Evolutionary conservation across 1,139 yeast genomes (phyloP), one percentile per base, ranked within the genome.

Genomic region (Pichia sp.): DNA sequence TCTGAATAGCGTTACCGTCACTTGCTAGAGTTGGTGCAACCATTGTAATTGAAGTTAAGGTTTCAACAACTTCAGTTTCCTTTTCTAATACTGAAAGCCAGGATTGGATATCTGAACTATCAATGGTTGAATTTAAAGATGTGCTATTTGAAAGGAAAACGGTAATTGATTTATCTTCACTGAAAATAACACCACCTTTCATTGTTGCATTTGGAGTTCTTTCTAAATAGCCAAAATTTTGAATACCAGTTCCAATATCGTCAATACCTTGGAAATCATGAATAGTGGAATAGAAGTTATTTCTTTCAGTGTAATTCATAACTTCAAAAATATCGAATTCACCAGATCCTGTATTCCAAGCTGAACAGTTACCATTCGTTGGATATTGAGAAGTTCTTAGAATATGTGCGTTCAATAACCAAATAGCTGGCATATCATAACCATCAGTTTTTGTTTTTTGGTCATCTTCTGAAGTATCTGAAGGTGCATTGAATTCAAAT

Each of bases 291-390:
- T 72, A 80, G 59, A 83, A 71, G 55, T 79, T 72, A 52, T 66
- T 67, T 37, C 75, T 68, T 56, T 79, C 80, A 24, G 86, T 77
- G 43, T 48, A 57, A 59, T 76, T 76, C 73, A 75, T 68, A 26
- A 75, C 75, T 71, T 84, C 94, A 63, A 84, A 84, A 62, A 84
- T 78, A 69, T 85, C 94, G 64, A 80, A 81, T 68, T 85, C 92
- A 68, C 94, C 92, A 69, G 90, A 82, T 15, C 89, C 89, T 46
- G 82, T 71, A 37, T 73, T 68, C 90, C 92, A 84, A 64, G 90
- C 81, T 27, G 89, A 82, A 66, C 90, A 84, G 56, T 76, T 71
- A 44, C 73, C 65, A 56, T 75, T 74, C 42, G 79, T 74, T 53
- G 79, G 78, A 65, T 84, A 84, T 68, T 84, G 90, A 47, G 85